Conservation (phyloP, 768 basidiomycete species). For the Lentinula boryana region DNA sequence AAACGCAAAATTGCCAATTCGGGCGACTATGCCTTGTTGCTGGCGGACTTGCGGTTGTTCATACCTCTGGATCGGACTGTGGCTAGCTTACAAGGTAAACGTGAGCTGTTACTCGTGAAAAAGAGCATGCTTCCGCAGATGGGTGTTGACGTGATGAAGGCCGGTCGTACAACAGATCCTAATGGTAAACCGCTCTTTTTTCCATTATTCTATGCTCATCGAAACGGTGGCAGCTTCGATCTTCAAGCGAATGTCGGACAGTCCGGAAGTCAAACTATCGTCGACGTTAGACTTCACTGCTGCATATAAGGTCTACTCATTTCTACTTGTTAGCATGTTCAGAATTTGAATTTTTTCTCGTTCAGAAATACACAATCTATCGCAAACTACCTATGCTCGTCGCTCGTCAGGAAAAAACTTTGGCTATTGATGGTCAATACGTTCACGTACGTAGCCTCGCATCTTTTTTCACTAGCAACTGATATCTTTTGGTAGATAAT, state of each 20-base stretch:
- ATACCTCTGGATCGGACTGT: slow-evolving; percentile 94
- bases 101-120: slow-evolving; percentile 77
- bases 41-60: slow-evolving; percentile 63
- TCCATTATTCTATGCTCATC: not conserved
- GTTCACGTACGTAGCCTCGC: slow-evolving; percentile 53
- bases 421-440: slow-evolving; percentile 94
- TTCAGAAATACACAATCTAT: slow-evolving; percentile 84
- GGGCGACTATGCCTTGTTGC: slow-evolving; percentile 78
- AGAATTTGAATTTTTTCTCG: not conserved
- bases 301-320: slow-evolving; percentile 69
- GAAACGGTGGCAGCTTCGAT: slow-evolving; percentile 67
- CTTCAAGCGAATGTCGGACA: slow-evolving; percentile 83
- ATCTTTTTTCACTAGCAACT: not conserved
- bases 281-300: slow-evolving; percentile 73
- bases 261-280: slow-evolving; percentile 49
- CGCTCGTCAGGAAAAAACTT: slow-evolving; percentile 80
- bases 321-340: not conserved
- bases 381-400: slow-evolving; percentile 95
- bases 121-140: slow-evolving; percentile 68
- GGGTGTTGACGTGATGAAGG: slow-evolving; percentile 61
- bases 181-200: slow-evolving; percentile 53
- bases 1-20: slow-evolving; percentile 61
- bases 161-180: slow-evolving; percentile 79
- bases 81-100: slow-evolving; percentile 86
- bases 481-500: slow-evolving; percentile 55